Percentiles rank a stretch among this genome's conserved stretches.
phyloP scores from a whole-genome alignment of 2,329 filamentous ascomycete species.

The Iodosphaeria phyllophila region DNA sequence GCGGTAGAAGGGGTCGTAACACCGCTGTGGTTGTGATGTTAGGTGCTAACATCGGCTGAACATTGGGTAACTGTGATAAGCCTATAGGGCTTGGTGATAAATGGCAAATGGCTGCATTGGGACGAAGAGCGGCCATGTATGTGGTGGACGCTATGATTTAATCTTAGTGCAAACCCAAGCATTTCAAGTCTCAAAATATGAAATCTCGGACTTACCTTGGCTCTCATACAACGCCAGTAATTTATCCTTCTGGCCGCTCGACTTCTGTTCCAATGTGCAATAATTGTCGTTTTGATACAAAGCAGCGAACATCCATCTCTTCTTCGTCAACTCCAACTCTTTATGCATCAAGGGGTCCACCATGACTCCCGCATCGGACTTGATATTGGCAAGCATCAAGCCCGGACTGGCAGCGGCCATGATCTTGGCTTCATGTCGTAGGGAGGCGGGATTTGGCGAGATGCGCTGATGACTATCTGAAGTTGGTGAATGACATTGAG shows the following conservation, averaged over 20 bases:
- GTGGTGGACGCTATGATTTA: conserved; percentile 24
- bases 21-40: conserved; percentile 13
- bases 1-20: conserved; percentile 17
- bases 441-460: conserved; percentile 15
- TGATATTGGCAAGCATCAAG: conserved; percentile 34
- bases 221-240: conserved; percentile 32
- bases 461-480: conserved; percentile 8
- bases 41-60: conserved; percentile 13
- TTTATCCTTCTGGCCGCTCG: conserved; percentile 8
- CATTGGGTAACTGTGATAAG: conserved; percentile 18
- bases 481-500: no score
- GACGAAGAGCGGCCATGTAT: conserved; percentile 26
- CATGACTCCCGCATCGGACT: conserved; percentile 26
- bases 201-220: conserved; percentile 20
- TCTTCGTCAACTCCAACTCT: conserved; percentile 34
- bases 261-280: conserved; percentile 6
- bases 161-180: no score
- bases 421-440: conserved; percentile 33
- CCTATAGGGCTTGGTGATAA: conserved; percentile 23
- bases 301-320: conserved; percentile 42
- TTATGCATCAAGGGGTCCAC: conserved; percentile 27
- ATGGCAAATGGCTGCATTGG: conserved; percentile 22
- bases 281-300: conserved; percentile 26
- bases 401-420: conserved; percentile 34
- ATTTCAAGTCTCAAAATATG: no score